Evolutionary conservation across 108 stramenopile genomes (phyloP), one percentile per base, ranked within the genome.

Genomic region (Skeletonema tropicum): DNA sequence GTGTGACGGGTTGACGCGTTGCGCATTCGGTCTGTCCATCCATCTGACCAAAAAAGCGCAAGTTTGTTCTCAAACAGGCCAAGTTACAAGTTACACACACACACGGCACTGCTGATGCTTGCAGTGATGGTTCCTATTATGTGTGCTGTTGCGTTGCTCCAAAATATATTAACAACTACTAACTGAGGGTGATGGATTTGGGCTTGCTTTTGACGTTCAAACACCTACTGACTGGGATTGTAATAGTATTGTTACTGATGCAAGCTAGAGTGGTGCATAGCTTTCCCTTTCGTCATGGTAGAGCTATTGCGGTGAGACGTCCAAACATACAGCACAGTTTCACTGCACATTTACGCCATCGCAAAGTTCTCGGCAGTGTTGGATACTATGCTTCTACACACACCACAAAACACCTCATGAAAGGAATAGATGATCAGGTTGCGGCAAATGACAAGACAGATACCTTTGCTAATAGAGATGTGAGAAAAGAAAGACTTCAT

Each of bases 401-500:
- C 23, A 23, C 52, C 23, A 23, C 52, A 55, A 21, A 23, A 3
- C 23, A 55, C 23, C 15, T 55, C 21, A 25, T 57, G 33, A 38
- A 69, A 26, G 52, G 52, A 57, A 58, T 39, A 38, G n/a, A 38
- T 59, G 32, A 68, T 33, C 14, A 29, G 0, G 75, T 64, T 48
- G 48, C 48, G 10, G 10, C 48, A n/a, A 48, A 19, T 48, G 19
- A 48, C 48, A 48, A 17, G 10, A 48, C 17, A 48, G 17, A 48
- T 5, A 55, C 25, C 52, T 55, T 23, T 36, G 45, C 45, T 9
- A 66, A 67, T 15, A 60, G 80, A 30, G 48, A 75, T 30, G 60
- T 21, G 25, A 39, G 85, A 57, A 79, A 63, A 45, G 65, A 80
- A 30, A 39, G 76, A 46, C 65, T 89, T 19, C 86, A 87, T 73